Evolutionary conservation across 2,329 filamentous ascomycete species (phyloP), one percentile per base, ranked within the genome.

Genomic region (Exserohilum turcica): DNA sequence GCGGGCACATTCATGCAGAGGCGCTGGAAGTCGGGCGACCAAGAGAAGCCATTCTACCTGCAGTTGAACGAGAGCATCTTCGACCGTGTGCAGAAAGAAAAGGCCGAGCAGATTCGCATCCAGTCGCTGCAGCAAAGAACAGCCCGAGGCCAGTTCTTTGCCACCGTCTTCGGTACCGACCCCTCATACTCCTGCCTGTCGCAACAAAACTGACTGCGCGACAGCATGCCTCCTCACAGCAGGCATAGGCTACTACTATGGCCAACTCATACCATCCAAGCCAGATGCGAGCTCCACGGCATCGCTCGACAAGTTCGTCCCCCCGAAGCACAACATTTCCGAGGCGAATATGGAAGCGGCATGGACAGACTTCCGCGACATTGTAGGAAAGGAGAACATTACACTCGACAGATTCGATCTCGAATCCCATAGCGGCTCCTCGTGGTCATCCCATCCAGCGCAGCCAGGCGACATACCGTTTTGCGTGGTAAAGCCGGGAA

Each of bases 401-500:
- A 85, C 83, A 4, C 85, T 85, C 0, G 74, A 80, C 39, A 74
- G 77, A 40, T 71, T 73, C 3, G 84, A 87, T 38, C 72, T 85
- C 24, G 77, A 80, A 50, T 76, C 78, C 15, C 85, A 87, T 68
- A 77, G 84, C 6, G 84, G 84, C 6, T 86, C 84, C 1, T 83
- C 85, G 54, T 88, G 84, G 84, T 86, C 84, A 12, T 84, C 84
- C n/a, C 76, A 81, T 61, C 73, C 75, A 3, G 56, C 73, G 2
- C 59, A 69, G 13, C 74, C 76, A 0, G 68, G 70, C 46, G 78
- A 82, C 45, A 61, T 76, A 9, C 79, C 80, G 2, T 81, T 81
- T 56, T 75, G 91, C 71, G 80, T 97, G 45, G 82, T 96, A 35
- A 93, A 87, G 70, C 92, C 92, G 0, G 79, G 77, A 37, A 85